Evolutionary conservation across 139 green algal genomes (phyloP).

Genomic region (Picochlorum sp.): DNA sequence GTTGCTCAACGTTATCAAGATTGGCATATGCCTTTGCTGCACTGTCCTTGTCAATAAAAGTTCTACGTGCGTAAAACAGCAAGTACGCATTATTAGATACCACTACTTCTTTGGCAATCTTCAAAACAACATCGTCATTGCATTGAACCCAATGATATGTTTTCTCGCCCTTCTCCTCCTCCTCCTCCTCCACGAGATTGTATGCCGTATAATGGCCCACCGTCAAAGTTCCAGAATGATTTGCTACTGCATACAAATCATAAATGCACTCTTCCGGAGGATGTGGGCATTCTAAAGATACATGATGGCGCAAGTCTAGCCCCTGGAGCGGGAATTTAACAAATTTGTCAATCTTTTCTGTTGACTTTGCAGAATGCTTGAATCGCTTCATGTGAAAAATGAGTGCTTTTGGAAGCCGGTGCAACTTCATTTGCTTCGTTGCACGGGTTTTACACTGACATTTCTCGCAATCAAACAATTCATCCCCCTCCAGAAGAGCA

Average conservation of each 20-base stretch:
- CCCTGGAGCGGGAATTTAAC: slow-evolving; percentile 39
- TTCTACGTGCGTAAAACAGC: slow-evolving; percentile 27
- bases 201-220: slow-evolving; percentile 41
- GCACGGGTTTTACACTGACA: slow-evolving; percentile 36
- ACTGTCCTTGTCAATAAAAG: too few relatives aligned
- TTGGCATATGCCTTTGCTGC: too few relatives aligned
- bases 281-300: slow-evolving; percentile 17
- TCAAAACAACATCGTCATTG: slow-evolving; percentile 32
- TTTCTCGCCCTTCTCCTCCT: not conserved
- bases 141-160: slow-evolving; percentile 21
- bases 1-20: not conserved
- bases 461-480: slow-evolving; percentile 39
- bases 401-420: slow-evolving; percentile 37
- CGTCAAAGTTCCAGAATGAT: slow-evolving; percentile 30
- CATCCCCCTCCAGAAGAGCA: slow-evolving; percentile 38
- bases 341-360: slow-evolving; percentile 42
- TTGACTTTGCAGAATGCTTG: slow-evolving; percentile 16
- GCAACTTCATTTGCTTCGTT: slow-evolving; percentile 45
- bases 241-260: slow-evolving; percentile 40
- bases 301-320: slow-evolving; percentile 23
- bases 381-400: slow-evolving; percentile 59
- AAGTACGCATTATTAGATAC: slow-evolving; percentile 30
- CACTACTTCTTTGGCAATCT: slow-evolving; percentile 3
- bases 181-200: not conserved
- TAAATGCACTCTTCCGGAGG: slow-evolving; percentile 17